Evolutionary conservation across 495 filamentous ascomycete genomes (phyloP).

Genomic region (Hapsidospora chrysogenum): DNA sequence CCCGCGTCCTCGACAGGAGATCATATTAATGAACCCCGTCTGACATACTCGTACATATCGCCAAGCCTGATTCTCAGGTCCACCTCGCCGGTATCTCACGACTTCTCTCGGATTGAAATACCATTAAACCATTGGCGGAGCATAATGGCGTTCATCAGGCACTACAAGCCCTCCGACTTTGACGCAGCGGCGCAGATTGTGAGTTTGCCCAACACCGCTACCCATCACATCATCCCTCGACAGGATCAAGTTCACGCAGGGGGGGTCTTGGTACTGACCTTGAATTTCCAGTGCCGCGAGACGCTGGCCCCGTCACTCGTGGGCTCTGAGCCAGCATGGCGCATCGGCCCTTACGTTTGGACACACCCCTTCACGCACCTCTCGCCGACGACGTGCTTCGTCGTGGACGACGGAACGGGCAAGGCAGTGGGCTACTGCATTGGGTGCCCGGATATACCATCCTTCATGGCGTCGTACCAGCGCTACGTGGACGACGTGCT

Average conservation of each 20-base stretch:
- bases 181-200: constrained; percentile 9
- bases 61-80: no score
- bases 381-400: constrained; percentile 16
- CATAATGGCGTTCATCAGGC: constrained; percentile 9
- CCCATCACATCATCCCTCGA: not conserved
- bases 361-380: constrained; percentile 25
- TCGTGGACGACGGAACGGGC: constrained; percentile 22
- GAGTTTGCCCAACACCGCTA: not conserved
- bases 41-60: no score
- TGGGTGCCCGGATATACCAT: constrained; percentile 17
- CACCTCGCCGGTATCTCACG: no score
- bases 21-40: no score
- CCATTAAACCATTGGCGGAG: no score
- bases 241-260: not conserved
- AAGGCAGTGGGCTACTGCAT: constrained; percentile 22
- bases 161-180: constrained; percentile 8
- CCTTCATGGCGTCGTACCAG: constrained; percentile 12
- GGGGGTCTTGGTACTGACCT: no score
- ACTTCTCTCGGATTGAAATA: no score
- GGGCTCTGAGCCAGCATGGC: constrained; percentile 7
- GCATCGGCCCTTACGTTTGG: constrained; percentile 25
- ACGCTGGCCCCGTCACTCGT: constrained; percentile 19
- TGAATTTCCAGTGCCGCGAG: constrained; percentile 22
- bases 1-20: no score
- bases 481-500: constrained; percentile 16